phyloP scores from a whole-genome alignment of 2,329 filamentous ascomycete species.

The Sporothrix dimorphospora region DNA sequence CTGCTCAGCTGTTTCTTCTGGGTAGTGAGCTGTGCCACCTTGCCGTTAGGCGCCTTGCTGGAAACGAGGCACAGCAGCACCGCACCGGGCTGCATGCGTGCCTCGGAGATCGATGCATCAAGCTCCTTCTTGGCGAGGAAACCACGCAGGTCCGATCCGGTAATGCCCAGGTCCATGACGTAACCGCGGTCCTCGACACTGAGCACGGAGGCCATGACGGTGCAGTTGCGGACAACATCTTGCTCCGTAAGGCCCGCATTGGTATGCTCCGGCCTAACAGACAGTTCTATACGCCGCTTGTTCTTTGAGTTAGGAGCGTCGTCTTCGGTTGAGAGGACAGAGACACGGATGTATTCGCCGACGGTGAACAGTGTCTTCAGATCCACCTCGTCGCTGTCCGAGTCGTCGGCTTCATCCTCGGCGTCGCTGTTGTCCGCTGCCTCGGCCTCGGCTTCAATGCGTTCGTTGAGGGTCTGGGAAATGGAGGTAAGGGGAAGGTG shows the following conservation, averaged over 20 bases:
- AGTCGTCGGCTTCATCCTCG: constrained; percentile 9
- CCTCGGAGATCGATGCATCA: constrained; percentile 64
- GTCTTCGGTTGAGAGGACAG: constrained; percentile 77
- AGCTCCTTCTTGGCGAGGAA: constrained; percentile 88
- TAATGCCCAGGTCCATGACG: constrained; percentile 86
- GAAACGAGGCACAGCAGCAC: constrained; percentile 84
- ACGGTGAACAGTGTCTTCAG: constrained; percentile 74
- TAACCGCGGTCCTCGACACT: constrained; percentile 97
- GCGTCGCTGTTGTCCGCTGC: constrained; percentile 49
- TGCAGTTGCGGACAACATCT: constrained; percentile 74
- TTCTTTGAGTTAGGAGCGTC: constrained; percentile 62
- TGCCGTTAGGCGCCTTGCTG: constrained; percentile 74
- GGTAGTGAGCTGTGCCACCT: constrained; percentile 83
- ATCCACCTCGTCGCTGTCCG: constrained; percentile 63
- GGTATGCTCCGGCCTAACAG: constrained; percentile 75
- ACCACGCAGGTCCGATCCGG: constrained; percentile 68
- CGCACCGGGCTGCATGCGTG: constrained; percentile 73
- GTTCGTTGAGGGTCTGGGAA: constrained; percentile 75
- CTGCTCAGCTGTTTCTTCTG: constrained; percentile 71
- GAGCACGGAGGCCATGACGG: constrained; percentile 81
- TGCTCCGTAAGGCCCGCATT: constrained; percentile 75
- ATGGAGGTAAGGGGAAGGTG: constrained; percentile 92
- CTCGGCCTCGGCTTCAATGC: constrained; percentile 62
- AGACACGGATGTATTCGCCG: constrained; percentile 86
- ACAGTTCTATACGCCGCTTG: constrained; percentile 84